phyloP scores from a whole-genome alignment of 2,329 filamentous ascomycete species.

The Trematosphaeria pertusa region DNA sequence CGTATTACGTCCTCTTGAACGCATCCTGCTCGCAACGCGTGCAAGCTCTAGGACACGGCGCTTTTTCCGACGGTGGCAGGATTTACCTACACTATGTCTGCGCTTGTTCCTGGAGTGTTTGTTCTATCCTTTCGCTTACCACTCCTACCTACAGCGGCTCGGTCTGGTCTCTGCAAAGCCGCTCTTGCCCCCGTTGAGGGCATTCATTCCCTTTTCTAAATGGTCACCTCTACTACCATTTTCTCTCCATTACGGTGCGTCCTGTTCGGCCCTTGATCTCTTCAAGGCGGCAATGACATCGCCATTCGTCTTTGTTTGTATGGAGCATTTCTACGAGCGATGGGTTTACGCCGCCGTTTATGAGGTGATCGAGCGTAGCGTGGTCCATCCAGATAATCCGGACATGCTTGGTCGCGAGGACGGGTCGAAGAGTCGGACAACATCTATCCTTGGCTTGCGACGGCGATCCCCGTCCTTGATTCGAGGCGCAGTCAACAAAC shows the following conservation, averaged over 20 bases:
- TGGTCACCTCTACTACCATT: conserved; percentile 33
- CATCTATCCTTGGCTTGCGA: conserved; percentile 30
- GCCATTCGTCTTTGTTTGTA: conserved; percentile 34
- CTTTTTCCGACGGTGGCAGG: conserved; percentile 30
- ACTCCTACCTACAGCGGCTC: conserved; percentile 38
- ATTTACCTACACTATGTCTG: conserved; percentile 25
- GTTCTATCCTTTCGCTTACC: conserved; percentile 43
- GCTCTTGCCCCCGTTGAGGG: conserved; percentile 32
- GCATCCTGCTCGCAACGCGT: conserved; percentile 27
- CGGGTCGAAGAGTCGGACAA: conserved; percentile 26
- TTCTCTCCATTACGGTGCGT: conserved; percentile 24
- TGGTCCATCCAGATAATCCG: conserved; percentile 38
- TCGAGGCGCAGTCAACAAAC: conserved; percentile 27
- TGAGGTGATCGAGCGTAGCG: conserved; percentile 38
- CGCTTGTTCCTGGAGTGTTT: conserved; percentile 35
- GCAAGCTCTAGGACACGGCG: conserved; percentile 27
- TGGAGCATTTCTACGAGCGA: conserved; percentile 33
- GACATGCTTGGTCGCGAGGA: conserved; percentile 35
- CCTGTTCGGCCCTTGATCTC: conserved; percentile 21
- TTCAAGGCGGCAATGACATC: conserved; percentile 30
- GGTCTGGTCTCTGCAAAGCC: conserved; percentile 37
- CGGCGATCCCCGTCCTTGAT: conserved; percentile 30
- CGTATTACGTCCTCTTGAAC: conserved; percentile 37
- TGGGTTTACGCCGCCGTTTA: conserved; percentile 35
- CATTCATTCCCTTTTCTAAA: conserved; percentile 39